Evolutionary conservation across 306 rosid species (phyloP).

Genomic region (Ormosia emarginata): DNA sequence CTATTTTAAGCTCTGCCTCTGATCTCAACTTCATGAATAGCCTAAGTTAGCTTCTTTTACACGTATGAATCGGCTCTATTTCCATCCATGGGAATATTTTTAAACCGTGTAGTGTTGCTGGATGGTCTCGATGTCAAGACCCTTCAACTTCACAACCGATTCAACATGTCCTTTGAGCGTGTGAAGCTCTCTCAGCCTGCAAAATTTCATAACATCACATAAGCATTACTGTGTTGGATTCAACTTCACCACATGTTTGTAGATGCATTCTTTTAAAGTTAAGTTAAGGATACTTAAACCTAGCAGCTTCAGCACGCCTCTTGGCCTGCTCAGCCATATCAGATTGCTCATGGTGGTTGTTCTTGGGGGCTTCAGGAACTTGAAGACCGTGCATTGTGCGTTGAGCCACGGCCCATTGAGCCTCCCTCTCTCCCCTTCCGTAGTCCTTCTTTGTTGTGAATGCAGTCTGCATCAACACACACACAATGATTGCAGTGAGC

Average conservation of each 20-base stretch:
- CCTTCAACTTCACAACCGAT: conserved; percentile 57
- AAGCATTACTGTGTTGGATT: neutral
- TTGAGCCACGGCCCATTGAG: conserved; percentile 60
- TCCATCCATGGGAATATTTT: neutral
- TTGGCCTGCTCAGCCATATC: conserved; percentile 64
- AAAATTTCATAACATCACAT: neutral
- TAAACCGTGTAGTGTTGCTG: conserved; percentile 42
- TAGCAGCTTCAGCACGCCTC: conserved; percentile 67
- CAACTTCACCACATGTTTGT: neutral
- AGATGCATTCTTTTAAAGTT: neutral
- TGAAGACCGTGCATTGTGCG: conserved; percentile 62
- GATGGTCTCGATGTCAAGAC: conserved; percentile 46
- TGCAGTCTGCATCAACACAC: conserved; percentile 44
- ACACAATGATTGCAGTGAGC: neutral
- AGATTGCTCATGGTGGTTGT: conserved; percentile 34
- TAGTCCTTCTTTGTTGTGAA: conserved; percentile 61
- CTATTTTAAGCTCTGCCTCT: neutral
- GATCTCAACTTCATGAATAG: conserved; percentile 11
- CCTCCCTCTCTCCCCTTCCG: conserved; percentile 64
- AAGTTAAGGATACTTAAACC: conserved; percentile 22
- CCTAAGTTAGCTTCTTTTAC: neutral
- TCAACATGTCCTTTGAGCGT: conserved; percentile 63
- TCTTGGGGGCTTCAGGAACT: conserved; percentile 19
- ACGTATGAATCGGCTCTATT: neutral
- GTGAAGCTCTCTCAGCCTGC: conserved; percentile 65